Evolutionary conservation across 257 asterid species (phyloP), one percentile per base, ranked within the genome.

Genomic region (Cynanchum wilfordii): DNA sequence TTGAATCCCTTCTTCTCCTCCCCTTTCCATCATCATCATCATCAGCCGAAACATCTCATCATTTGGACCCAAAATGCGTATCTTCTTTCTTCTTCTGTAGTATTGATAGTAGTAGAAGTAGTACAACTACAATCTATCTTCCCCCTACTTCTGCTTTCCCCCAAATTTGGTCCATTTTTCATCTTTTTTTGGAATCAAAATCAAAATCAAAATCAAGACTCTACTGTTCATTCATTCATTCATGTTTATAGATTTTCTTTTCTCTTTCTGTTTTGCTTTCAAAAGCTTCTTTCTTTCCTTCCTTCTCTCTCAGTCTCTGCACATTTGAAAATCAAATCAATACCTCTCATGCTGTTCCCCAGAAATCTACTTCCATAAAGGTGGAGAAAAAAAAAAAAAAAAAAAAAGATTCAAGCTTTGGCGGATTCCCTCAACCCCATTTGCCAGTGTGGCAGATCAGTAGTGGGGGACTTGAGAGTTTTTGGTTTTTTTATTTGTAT

Each of bases 11-110:
- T 12, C 55, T 5, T 40, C 55, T 22, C 68, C 55, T 13, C 75
- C 49, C n/a, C n/a, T n/a, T n/a, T n/a, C n/a, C 76, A 47, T 65
- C 72, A 52, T 52, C 19, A 38, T 51, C 77, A 50, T 66, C 78
- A 55, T 27, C 73, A 75, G 25, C 78, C 5, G 55, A 60, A 44
- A 40, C 69, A 45, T 64, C 50, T 59, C 62, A 75, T 75, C 69
- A 56, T 75, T 19, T 27, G 40, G 56, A 27, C 6, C 70, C 77
- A 51, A 51, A 51, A 51, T 67, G 49, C 75, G 55, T 47, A 47
- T 62, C 64, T 57, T 20, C 24, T 62, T 30, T 10, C 63, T 54
- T 25, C 63, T 50, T 33, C 4, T 33, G 38, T 42, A 7, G 47
- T 6, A 9, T 19, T 42, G 2, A 2, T 40, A 0, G 10, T 40